Base-by-base conservation (phyloP, 345 rosid species). In the Triadica sebifera region DNA sequence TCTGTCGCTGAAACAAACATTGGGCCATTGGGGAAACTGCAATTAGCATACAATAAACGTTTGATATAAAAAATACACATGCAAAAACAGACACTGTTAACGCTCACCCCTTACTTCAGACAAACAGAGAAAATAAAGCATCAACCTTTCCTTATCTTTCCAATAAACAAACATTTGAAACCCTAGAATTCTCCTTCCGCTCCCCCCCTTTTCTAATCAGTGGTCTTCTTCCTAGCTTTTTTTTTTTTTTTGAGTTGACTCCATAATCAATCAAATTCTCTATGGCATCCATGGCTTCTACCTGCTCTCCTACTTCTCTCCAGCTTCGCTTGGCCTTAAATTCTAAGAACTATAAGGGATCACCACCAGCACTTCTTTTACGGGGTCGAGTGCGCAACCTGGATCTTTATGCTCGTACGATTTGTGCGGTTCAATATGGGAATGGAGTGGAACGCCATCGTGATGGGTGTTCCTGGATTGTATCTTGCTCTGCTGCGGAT, bases 251-350 rank as follows among this genome's bases (percentile, higher is more conserved):
- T 12, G 20, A 22, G 70, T 25, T 67, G 22, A 47, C 70, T 67
- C 53, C 34, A 0, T 8, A 4, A 4, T 5, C 12, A 15, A 47
- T 46, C 47, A 4, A 55, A 38, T 29, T 47, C 65, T 16, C 34
- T n/a, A 59, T 38, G 73, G 24, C 65, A 16, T 84, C 88, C 12
- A 75, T 85, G 69, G 69, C 86, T 8, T 84, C 86, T 76, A 74
- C 88, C 80, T 86, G 88, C 79, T 74, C 89, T 8, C 95, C 97
- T 70, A 81, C 71, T 85, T 91, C 97, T 38, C 96, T 85, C 69
- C 97, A 94, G 91, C 95, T 94, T 69, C 97, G 95, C 22, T 79
- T 91, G 46, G 95, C 94, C 65, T 11, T 91, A 49, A 80, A 67
- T 77, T 71, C 77, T 75, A 17, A 78, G 77, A 76, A 52, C 62